Evolutionary conservation across 1,139 yeast species (phyloP), one percentile per base, ranked within the genome.

Genomic region (Candida tropicalis): DNA sequence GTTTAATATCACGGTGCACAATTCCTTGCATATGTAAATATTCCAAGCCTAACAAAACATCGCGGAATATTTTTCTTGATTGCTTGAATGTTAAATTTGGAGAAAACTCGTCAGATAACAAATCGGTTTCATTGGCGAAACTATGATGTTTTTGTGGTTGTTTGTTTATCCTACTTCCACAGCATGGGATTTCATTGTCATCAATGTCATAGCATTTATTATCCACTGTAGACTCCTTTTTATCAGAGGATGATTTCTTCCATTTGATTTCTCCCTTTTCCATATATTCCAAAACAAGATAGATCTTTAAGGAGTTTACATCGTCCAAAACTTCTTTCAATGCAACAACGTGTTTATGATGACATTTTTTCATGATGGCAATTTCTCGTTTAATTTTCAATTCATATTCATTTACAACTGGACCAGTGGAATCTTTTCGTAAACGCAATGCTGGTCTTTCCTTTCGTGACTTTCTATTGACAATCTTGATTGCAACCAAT

Each of bases 1-100:
- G 99, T 61, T 95, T 95, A 47, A 95, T 93, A 64, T 95, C 99
- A 47, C 99, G 79, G 64, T 95, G 99, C 15, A 95, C 88, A 43
- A 95, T 89, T 5, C 97, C 97, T 62, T 90, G 96, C 56, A 82
- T 75, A 66, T 95, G 99, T 51, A 95, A 67, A 63, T 95, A 95
- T 62, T 95, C 99, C 39, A 95, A 71, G 0, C 99, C 99, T 26
- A 87, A 70, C 4, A 91, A 75, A 10, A 91, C 96, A 55, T 95
- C 97, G 49, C 97, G 74, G 56, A 93, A 85, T 25, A 86, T 81
- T 48, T 75, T 75, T 48, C 95, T 76, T 0, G 91, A 77, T 55
- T 85, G 81, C 45, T 75, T 77, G 46, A 86, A 78, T 1, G 84
- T 70, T 52, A 89, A 70, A 46, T 82, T 70, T 0, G 96, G 95